These are phyloP conservation scores for Penicillium psychrosexuale DNA, from an alignment of 2,329 filamentous ascomycete species.

Conservation along the genomic window DNA sequence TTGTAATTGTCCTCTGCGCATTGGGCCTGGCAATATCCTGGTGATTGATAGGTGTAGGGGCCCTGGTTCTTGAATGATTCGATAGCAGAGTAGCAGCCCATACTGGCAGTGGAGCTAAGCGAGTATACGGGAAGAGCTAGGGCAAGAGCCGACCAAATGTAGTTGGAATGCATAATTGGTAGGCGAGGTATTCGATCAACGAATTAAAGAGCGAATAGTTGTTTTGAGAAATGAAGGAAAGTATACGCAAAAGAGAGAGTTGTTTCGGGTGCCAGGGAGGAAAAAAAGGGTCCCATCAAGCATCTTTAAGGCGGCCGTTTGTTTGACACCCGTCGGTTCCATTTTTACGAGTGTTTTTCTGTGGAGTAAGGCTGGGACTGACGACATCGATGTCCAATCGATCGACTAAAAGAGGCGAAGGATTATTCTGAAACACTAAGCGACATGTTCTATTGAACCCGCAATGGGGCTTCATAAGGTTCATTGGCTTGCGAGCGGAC, in stretches of 20 bases:
- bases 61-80: constrained; percentile 8
- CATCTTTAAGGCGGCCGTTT: constrained; percentile 5
- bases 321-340: constrained; percentile 1
- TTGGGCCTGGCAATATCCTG: constrained; percentile 15
- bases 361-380: constrained; percentile 7
- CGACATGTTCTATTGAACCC: constrained; percentile 9
- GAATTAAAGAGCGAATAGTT: neutral
- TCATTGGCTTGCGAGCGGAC: constrained; percentile 1
- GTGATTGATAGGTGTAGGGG: constrained; percentile 9
- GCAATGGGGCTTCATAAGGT: neutral
- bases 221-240: neutral
- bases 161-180: constrained; percentile 13
- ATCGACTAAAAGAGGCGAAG: neutral
- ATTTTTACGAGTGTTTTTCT: constrained; percentile 13
- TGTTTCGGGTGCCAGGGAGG: neutral
- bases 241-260: neutral
- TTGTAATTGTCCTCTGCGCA: constrained; percentile 14
- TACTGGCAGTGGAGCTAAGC: neutral
- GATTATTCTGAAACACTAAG: constrained; percentile 12
- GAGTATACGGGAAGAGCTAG: constrained; percentile 12
- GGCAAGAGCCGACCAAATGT: constrained; percentile 14
- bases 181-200: neutral
- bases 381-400: constrained; percentile 3
- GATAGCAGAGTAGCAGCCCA: constrained; percentile 21
- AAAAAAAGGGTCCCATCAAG: neutral